Evolutionary conservation across 768 basidiomycete genomes (phyloP).

Genomic region (Russula dissimulans): DNA sequence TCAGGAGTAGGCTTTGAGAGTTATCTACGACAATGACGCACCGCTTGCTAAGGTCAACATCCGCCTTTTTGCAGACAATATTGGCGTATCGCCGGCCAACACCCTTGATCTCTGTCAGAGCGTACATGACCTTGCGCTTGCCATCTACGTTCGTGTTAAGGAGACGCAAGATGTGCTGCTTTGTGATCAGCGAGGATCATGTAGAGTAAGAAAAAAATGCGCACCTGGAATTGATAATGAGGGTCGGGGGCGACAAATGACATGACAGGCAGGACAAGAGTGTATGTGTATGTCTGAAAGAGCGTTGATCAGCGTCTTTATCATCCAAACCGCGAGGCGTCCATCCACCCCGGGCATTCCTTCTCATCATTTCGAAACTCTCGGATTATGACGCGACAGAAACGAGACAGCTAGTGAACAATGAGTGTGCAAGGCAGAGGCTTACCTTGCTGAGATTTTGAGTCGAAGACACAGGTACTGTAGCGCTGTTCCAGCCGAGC

Average conservation of each 20-base stretch:
- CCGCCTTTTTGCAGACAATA: slow-evolving; percentile 99
- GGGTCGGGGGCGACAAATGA: slow-evolving; percentile 95
- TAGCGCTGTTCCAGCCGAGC: background rate
- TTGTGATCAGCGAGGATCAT: background rate
- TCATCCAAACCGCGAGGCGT: slow-evolving; percentile 13
- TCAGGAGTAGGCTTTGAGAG: background rate
- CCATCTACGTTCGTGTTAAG: slow-evolving; percentile 99
- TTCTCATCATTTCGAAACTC: background rate
- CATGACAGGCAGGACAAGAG: slow-evolving; percentile 41
- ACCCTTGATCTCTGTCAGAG: slow-evolving; percentile 99
- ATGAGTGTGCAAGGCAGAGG: background rate
- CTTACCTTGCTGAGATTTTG: slow-evolving; percentile 13
- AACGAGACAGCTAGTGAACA: background rate
- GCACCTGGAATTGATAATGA: slow-evolving; percentile 91
- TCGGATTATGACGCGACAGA: background rate
- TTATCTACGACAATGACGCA: slow-evolving; percentile 31
- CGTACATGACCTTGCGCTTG: slow-evolving; percentile 98
- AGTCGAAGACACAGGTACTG: background rate
- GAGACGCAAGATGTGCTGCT: slow-evolving; percentile 96
- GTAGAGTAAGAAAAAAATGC: slow-evolving; percentile 13
- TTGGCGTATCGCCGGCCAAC: slow-evolving; percentile 98
- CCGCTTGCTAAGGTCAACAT: slow-evolving; percentile 98
- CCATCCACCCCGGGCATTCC: slow-evolving; percentile 14
- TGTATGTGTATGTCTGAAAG: background rate
- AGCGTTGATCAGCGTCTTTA: background rate